Conservation (phyloP, 2,329 filamentous ascomycete species). For the Myotisia sp. region DNA sequence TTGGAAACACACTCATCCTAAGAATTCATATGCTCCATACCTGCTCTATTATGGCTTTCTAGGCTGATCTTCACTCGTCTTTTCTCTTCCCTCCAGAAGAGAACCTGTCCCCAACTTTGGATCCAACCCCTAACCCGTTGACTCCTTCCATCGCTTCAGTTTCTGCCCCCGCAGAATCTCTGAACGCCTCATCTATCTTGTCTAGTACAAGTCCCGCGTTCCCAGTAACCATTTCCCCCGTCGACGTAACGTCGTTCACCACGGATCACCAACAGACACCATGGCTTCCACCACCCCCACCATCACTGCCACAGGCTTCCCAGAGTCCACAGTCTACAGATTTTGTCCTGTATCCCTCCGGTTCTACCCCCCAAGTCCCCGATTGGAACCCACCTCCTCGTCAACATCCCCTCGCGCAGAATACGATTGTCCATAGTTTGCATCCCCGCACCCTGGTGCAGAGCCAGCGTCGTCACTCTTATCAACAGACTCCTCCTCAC, state of each 20-base stretch:
- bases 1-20: background rate
- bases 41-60: constrained; percentile 25
- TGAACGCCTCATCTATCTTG: constrained; percentile 32
- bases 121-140: constrained; percentile 19
- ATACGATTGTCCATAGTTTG: constrained; percentile 4
- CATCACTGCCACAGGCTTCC: constrained; percentile 29
- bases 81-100: constrained; percentile 23
- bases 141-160: constrained; percentile 17
- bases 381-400: constrained; percentile 1
- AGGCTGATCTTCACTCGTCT: constrained; percentile 17
- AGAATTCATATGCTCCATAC: constrained; percentile 3
- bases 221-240: constrained; percentile 21
- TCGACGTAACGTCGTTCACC: constrained; percentile 35
- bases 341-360: constrained; percentile 32
- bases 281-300: constrained; percentile 35
- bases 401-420: too few species aligned
- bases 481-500: constrained; percentile 15
- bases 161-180: constrained; percentile 30
- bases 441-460: background rate
- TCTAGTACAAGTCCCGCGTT: constrained; percentile 30
- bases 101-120: constrained; percentile 27
- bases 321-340: constrained; percentile 17
- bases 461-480: constrained; percentile 6
- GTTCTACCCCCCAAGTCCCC: too few species aligned
- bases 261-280: constrained; percentile 35